Evolutionary conservation across 2,329 filamentous ascomycete species (phyloP).

Genomic region (Pseudopithomyces maydicus): DNA sequence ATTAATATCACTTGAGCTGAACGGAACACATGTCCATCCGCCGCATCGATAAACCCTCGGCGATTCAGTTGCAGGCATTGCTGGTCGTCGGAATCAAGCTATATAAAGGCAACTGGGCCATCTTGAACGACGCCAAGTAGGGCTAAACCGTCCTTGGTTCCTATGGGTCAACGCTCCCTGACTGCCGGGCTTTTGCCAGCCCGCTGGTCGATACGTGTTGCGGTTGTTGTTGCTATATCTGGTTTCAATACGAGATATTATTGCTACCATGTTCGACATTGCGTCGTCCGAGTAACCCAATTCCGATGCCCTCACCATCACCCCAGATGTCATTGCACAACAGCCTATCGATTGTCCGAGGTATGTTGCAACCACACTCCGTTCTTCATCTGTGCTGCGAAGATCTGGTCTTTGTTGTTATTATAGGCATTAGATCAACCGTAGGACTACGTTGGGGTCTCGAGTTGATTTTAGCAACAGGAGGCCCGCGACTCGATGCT

Average conservation of each 20-base stretch:
- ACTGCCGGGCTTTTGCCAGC: conserved; percentile 18
- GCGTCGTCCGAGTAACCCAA: conserved; percentile 14
- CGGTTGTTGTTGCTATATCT: conserved; percentile 31
- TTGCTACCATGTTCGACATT: conserved; percentile 8
- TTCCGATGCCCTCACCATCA: conserved; percentile 30
- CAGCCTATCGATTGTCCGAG: conserved; percentile 35
- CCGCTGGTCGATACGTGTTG: conserved; percentile 23
- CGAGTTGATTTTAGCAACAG: no score
- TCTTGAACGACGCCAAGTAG: conserved; percentile 17
- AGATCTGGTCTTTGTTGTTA: conserved; percentile 33
- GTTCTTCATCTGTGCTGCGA: conserved; percentile 36
- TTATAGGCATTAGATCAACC: conserved; percentile 20
- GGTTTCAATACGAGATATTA: conserved; percentile 25
- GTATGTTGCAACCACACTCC: conserved; percentile 30
- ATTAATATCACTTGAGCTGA: conserved; percentile 30
- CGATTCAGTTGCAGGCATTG: conserved; percentile 16
- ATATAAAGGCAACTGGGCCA: conserved; percentile 10
- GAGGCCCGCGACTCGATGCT: no score
- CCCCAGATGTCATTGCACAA: conserved; percentile 22
- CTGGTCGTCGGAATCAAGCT: conserved; percentile 14
- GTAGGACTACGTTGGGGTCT: no score
- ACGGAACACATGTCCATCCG: conserved; percentile 12
- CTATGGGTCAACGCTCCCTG: conserved; percentile 18
- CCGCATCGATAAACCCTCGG: conserved; percentile 1
- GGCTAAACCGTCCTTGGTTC: conserved; percentile 14